Conservation (phyloP, 805 yeast genomes). For the Starmera caribaea region DNA sequence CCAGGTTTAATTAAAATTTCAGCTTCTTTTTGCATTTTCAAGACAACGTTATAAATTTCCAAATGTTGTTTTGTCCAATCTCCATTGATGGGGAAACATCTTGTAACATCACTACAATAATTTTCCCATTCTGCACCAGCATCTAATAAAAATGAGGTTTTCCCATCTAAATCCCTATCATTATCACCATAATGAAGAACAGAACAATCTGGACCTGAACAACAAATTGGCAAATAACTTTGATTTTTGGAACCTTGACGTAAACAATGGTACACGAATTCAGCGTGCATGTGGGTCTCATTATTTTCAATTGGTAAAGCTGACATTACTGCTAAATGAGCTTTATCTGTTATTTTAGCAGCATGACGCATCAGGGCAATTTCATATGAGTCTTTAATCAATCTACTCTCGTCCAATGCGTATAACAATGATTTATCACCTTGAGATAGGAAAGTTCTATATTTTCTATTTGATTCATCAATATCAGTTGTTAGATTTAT, state of each 20-base stretch:
- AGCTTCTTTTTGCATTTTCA: slow-evolving; percentile 70
- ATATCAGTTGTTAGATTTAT: slow-evolving; percentile 44
- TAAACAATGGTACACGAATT: slow-evolving; percentile 84
- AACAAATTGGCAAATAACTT: slow-evolving; percentile 93
- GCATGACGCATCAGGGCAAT: slow-evolving; percentile 71
- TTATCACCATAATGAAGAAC: slow-evolving; percentile 86
- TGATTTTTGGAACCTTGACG: slow-evolving; percentile 88
- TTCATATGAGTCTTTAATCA: slow-evolving; percentile 79
- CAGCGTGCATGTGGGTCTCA: slow-evolving; percentile 93
- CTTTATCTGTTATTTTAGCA: slow-evolving; percentile 73
- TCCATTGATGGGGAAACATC: slow-evolving; percentile 90
- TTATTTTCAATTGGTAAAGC: slow-evolving; percentile 80
- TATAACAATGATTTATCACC: slow-evolving; percentile 42
- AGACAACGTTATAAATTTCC: slow-evolving; percentile 69
- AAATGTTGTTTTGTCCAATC: slow-evolving; percentile 84
- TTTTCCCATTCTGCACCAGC: slow-evolving; percentile 97
- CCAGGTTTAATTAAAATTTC: slow-evolving; percentile 76
- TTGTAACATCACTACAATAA: slow-evolving; percentile 89
- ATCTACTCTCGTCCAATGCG: slow-evolving; percentile 82
- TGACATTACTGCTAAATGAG: slow-evolving; percentile 88
- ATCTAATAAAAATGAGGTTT: slow-evolving; percentile 70
- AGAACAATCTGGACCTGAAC: slow-evolving; percentile 86
- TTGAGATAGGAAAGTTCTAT: slow-evolving; percentile 28
- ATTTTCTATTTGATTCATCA: slow-evolving; percentile 30
- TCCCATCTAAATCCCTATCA: slow-evolving; percentile 50